Conservation (phyloP, 2,329 filamentous ascomycete genomes). For the Phyllosticta citriasiana region DNA sequence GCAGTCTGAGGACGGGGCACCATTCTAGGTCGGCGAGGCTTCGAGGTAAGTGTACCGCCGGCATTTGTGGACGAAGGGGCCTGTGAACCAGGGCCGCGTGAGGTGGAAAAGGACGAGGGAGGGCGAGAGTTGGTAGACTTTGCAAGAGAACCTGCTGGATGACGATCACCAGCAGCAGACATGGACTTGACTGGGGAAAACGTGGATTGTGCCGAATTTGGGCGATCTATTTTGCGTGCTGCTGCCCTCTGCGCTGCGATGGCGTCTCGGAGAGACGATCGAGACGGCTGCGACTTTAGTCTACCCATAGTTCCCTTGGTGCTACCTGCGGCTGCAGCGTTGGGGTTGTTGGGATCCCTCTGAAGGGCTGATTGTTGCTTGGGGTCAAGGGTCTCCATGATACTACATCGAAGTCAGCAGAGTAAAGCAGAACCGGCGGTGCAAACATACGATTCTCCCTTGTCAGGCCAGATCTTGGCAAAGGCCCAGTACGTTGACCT, state of each 20-base stretch:
- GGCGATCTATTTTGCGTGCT: constrained; percentile 39
- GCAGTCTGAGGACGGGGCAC: constrained; percentile 43
- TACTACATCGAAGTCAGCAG: constrained; percentile 36
- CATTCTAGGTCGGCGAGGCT: constrained; percentile 43
- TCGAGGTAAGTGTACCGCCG: constrained; percentile 43
- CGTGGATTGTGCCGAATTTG: constrained; percentile 48
- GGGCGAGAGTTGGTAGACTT: constrained; percentile 23
- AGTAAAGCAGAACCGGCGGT: not conserved
- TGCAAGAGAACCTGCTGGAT: constrained; percentile 20
- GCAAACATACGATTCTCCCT: constrained; percentile 56
- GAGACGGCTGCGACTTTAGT: constrained; percentile 14
- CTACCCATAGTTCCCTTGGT: constrained; percentile 1
- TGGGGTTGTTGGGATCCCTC: constrained; percentile 75
- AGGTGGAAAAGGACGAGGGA: constrained; percentile 28
- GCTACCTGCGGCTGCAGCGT: constrained; percentile 26
- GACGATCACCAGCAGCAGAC: constrained; percentile 20
- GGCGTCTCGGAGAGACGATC: constrained; percentile 62
- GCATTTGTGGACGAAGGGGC: constrained; percentile 18
- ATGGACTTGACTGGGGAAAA: constrained; percentile 39
- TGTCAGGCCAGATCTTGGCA: constrained; percentile 63
- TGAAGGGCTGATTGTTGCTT: constrained; percentile 73
- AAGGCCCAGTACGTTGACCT: constrained; percentile 82
- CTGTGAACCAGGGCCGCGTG: constrained; percentile 15
- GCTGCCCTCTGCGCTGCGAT: constrained; percentile 68
- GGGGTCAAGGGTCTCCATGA: constrained; percentile 67